These are phyloP conservation scores for Phialophora chinensis DNA, from an alignment of 2,329 filamentous ascomycete genomes.

Conservation along the genomic window DNA sequence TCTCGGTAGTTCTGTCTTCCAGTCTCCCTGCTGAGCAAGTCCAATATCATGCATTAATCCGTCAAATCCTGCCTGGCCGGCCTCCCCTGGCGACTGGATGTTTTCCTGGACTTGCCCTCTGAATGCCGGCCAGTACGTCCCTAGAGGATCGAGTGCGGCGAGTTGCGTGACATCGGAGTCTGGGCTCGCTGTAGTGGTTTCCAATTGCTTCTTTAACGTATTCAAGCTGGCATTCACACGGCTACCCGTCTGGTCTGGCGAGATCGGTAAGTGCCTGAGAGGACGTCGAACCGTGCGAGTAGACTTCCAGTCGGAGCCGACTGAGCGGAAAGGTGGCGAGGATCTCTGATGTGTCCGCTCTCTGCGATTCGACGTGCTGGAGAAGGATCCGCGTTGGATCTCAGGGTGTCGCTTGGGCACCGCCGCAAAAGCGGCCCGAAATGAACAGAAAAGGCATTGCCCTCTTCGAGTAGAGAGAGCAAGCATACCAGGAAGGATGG, in stretches of 20 bases:
- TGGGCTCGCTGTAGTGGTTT: slow-evolving; percentile 17
- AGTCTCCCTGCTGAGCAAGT: slow-evolving; percentile 9
- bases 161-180: slow-evolving; percentile 27
- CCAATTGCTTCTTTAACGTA: slow-evolving; percentile 23
- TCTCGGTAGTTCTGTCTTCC: slow-evolving; percentile 27
- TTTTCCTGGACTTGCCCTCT: slow-evolving; percentile 17
- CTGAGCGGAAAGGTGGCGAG: background rate
- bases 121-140: slow-evolving; percentile 26
- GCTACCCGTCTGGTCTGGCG: slow-evolving; percentile 4
- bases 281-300: slow-evolving; percentile 6
- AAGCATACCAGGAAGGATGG: slow-evolving; percentile 26
- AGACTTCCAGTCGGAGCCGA: slow-evolving; percentile 2
- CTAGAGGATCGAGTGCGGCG: slow-evolving; percentile 30
- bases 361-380: slow-evolving; percentile 38
- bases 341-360: slow-evolving; percentile 8
- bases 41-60: slow-evolving; percentile 26
- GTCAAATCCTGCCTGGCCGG: slow-evolving; percentile 12
- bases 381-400: slow-evolving; percentile 40
- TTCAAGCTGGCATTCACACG: slow-evolving; percentile 21
- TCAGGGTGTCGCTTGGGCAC: slow-evolving; percentile 34
- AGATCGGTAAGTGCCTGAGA: background rate
- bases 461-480: slow-evolving; percentile 23
- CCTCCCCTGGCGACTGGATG: slow-evolving; percentile 8
- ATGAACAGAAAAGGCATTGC: slow-evolving; percentile 51
- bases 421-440: slow-evolving; percentile 38